phyloP scores from a whole-genome alignment of 139 green algal species.

The Zygnema cylindricum region DNA sequence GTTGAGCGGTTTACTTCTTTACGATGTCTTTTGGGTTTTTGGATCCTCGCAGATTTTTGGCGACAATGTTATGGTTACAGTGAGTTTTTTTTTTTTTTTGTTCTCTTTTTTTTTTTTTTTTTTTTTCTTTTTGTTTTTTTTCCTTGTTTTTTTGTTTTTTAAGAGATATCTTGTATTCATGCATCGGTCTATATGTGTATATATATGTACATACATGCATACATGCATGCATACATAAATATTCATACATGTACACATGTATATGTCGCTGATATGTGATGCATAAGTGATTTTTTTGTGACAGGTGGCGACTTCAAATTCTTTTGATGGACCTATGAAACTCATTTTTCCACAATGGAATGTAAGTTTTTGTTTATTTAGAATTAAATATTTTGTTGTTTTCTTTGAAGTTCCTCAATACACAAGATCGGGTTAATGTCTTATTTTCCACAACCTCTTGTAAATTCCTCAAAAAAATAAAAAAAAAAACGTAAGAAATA shows the following conservation, averaged over 20 bases:
- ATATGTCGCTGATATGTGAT: too few species aligned
- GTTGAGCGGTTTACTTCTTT: constrained; percentile 79
- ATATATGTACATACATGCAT: too few species aligned
- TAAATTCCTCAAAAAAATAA: too few species aligned
- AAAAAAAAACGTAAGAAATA: too few species aligned
- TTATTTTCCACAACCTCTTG: too few species aligned
- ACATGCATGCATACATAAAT: constrained; percentile 8
- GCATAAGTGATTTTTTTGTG: not conserved
- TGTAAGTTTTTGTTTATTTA: too few species aligned
- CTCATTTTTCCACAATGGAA: constrained; percentile 49
- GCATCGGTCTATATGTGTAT: not conserved
- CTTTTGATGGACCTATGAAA: constrained; percentile 50
- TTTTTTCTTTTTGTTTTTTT: not conserved
- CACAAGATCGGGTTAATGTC: too few species aligned
- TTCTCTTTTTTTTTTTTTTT: not conserved
- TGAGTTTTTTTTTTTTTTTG: constrained; percentile 34
- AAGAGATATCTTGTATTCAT: not conserved
- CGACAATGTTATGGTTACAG: constrained; percentile 86
- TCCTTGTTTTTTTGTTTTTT: not conserved
- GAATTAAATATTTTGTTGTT: too few species aligned
- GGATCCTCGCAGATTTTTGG: constrained; percentile 67
- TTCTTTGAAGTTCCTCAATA: too few species aligned
- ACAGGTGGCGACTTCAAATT: constrained; percentile 46
- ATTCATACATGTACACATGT: too few species aligned
- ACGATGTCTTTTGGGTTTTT: constrained; percentile 92